Evolutionary conservation across 768 basidiomycete genomes (phyloP).

Genomic region (Agrocybe pediades): DNA sequence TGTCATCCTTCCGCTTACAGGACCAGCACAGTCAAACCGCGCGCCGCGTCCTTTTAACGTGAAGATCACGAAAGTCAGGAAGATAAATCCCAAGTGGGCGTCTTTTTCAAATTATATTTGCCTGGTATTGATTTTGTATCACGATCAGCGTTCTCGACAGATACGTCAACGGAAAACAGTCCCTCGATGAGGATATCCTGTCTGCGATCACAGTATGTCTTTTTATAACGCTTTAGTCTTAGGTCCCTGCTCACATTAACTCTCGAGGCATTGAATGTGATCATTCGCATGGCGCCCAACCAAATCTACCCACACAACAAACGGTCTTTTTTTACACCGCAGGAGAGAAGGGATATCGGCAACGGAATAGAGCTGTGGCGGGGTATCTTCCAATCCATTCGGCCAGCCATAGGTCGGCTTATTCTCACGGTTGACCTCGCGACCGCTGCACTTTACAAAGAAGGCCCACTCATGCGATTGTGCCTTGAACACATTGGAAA

Average conservation of each 20-base stretch:
- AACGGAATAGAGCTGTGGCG: conserved; percentile 72
- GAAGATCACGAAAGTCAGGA: conserved; percentile 54
- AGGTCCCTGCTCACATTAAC: background rate
- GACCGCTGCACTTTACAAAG: conserved; percentile 74
- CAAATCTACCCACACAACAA: conserved; percentile 70
- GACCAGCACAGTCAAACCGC: conserved; percentile 36
- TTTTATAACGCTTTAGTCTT: background rate
- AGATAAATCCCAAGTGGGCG: conserved; percentile 33
- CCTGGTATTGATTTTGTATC: background rate
- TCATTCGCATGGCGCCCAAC: conserved; percentile 74
- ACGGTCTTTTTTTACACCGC: conserved; percentile 70
- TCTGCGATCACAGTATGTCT: conserved; percentile 59
- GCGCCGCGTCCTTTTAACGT: conserved; percentile 67
- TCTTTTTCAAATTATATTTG: background rate
- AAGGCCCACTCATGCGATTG: conserved; percentile 58
- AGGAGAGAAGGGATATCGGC: conserved; percentile 55
- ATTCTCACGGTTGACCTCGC: conserved; percentile 79
- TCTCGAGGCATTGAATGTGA: conserved; percentile 68
- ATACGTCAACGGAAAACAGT: conserved; percentile 60
- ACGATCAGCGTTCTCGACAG: conserved; percentile 53
- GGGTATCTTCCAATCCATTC: conserved; percentile 79
- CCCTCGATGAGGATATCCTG: conserved; percentile 57
- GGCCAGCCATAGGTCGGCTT: conserved; percentile 64
- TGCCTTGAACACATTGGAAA: conserved; percentile 54
- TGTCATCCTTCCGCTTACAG: conserved; percentile 48